Evolutionary conservation across 1,284 basidiomycete genomes (phyloP).

Genomic region (Trichosporon coremiiforme): DNA sequence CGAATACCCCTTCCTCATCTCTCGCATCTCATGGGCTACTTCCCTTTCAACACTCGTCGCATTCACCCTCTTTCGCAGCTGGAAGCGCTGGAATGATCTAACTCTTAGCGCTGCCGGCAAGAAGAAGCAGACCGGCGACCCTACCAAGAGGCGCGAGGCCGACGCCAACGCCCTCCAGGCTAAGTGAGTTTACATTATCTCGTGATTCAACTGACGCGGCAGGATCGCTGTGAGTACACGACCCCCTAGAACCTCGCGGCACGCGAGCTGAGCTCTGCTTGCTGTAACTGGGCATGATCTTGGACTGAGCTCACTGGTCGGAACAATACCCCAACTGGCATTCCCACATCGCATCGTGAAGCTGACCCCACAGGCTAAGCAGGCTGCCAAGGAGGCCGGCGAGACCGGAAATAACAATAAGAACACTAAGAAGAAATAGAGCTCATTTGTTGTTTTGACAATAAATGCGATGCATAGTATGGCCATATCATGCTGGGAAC

Average conservation of each 20-base stretch:
- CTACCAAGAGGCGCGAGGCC: constrained; percentile 25
- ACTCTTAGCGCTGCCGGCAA: constrained; percentile 18
- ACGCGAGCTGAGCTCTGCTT: too few species aligned
- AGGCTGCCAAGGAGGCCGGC: constrained; percentile 28
- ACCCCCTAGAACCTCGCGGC: too few species aligned
- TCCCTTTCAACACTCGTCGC: background rate
- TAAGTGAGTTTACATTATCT: constrained; percentile 30
- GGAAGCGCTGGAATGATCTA: too few species aligned
- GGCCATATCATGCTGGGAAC: constrained; percentile 16
- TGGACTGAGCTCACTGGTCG: background rate
- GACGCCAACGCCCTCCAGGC: constrained; percentile 36
- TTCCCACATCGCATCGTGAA: too few species aligned
- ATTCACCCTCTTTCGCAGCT: too few species aligned
- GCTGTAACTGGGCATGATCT: too few species aligned
- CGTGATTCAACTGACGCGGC: constrained; percentile 19
- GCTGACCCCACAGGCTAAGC: constrained; percentile 28
- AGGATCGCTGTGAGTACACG: constrained; percentile 31
- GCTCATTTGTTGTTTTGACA: constrained; percentile 18
- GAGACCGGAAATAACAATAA: constrained; percentile 22
- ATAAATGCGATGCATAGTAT: constrained; percentile 36
- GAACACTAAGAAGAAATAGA: constrained; percentile 32
- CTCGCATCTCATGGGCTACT: background rate
- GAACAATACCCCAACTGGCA: too few species aligned
- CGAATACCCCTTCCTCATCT: background rate
- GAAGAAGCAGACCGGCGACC: constrained; percentile 33